Percentiles rank a stretch among this genome's conserved stretches.
Conservation (phyloP, 2,329 filamentous ascomycete species). For the Coniella lustricola region DNA sequence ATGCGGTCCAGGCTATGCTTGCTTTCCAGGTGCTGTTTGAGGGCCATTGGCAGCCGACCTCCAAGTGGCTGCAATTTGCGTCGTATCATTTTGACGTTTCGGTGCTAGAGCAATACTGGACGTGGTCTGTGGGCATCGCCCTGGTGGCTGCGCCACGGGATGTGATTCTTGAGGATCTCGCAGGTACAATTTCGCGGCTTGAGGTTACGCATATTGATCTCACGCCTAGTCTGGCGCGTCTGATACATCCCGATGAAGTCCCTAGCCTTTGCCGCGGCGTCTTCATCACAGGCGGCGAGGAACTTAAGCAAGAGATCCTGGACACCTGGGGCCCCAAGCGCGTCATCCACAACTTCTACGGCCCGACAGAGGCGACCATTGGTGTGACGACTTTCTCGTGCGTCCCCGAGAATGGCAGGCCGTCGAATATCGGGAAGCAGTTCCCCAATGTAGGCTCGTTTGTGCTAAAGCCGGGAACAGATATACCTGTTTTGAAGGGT, state of each 20-base stretch:
- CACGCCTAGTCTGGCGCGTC: slow-evolving; percentile 76
- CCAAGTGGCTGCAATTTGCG: slow-evolving; percentile 86
- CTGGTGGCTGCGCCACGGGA: slow-evolving; percentile 78
- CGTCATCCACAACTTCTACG: slow-evolving; percentile 89
- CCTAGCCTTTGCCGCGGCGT: slow-evolving; percentile 74
- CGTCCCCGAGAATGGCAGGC: slow-evolving; percentile 68
- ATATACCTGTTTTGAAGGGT: slow-evolving; percentile 66
- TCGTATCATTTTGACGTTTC: slow-evolving; percentile 94
- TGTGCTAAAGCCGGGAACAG: slow-evolving; percentile 64
- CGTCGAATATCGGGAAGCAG: slow-evolving; percentile 80
- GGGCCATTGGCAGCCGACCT: slow-evolving; percentile 64
- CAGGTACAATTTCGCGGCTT: slow-evolving; percentile 62
- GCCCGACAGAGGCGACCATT: slow-evolving; percentile 88
- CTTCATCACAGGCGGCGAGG: slow-evolving; percentile 89
- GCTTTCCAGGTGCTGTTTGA: slow-evolving; percentile 74
- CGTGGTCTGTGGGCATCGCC: slow-evolving; percentile 83
- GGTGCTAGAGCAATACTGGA: slow-evolving; percentile 91
- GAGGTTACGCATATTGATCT: slow-evolving; percentile 85
- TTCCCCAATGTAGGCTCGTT: slow-evolving; percentile 85
- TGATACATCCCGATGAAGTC: slow-evolving; percentile 72
- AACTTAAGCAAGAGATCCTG: slow-evolving; percentile 80
- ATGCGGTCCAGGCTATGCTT: slow-evolving; percentile 82
- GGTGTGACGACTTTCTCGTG: slow-evolving; percentile 85
- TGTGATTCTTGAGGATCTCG: slow-evolving; percentile 76
- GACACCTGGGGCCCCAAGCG: slow-evolving; percentile 73